Percentiles rank a stretch among this genome's conserved stretches.
These are phyloP conservation scores for Rheum nobile DNA, from an alignment of 148 eudicot genomes.

Conservation along the genomic window DNA sequence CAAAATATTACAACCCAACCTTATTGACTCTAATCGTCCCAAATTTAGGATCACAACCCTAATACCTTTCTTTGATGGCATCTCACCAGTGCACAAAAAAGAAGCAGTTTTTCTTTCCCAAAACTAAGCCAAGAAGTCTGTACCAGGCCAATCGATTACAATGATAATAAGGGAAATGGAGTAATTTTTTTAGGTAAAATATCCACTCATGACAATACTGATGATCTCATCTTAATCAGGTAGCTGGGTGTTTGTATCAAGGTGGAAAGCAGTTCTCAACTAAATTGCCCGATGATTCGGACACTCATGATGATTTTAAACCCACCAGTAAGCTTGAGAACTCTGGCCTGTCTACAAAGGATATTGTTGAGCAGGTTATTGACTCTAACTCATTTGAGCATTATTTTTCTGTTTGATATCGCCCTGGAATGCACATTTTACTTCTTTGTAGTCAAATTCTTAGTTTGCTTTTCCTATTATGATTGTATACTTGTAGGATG, in stretches of 20 bases:
- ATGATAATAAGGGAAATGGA: neutral
- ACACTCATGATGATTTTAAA: conserved; percentile 86
- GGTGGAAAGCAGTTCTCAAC: conserved; percentile 52
- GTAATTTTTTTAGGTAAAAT: neutral
- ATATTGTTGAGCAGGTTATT: conserved; percentile 80
- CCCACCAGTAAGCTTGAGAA: conserved; percentile 57
- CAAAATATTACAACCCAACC: neutral
- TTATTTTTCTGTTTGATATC: neutral
- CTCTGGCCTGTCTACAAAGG: conserved; percentile 42
- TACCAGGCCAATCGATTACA: neutral
- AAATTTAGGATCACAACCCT: neutral
- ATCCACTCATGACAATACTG: neutral
- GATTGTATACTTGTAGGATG: conserved; percentile 39
- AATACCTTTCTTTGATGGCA: neutral
- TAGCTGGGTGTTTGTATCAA: conserved; percentile 31
- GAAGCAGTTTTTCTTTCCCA: neutral
- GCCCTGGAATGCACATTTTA: neutral
- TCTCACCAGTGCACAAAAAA: neutral
- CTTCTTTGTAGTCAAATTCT: neutral
- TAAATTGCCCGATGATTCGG: conserved; percentile 58
- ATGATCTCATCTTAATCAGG: conserved; percentile 21
- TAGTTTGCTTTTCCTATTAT: neutral
- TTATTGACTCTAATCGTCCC: neutral
- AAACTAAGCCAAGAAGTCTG: neutral
- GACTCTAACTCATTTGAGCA: neutral